These are phyloP conservation scores for Gossypium schwendimanii DNA, from an alignment of 441 rosid genomes.

Conservation along the genomic window DNA sequence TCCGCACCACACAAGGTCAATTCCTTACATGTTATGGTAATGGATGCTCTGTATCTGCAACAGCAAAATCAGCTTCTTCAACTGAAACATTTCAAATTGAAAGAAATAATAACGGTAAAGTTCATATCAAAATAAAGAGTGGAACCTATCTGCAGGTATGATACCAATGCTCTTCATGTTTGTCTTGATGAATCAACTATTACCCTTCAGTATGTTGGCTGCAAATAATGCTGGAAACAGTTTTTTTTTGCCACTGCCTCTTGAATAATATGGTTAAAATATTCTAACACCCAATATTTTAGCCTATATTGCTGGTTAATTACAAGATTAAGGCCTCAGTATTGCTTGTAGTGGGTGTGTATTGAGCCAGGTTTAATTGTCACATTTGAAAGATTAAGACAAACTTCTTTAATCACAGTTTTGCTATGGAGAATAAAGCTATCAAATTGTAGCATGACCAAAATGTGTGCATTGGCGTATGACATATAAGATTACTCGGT, in stretches of 20 bases:
- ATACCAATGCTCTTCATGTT: constrained; percentile 1
- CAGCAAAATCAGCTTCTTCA: constrained; percentile 38
- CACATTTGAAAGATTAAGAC: neutral
- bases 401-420: neutral
- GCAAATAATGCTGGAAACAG: neutral
- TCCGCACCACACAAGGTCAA: constrained; percentile 50
- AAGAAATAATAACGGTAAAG: constrained; percentile 34
- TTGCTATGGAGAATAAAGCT: neutral
- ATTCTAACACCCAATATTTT: neutral
- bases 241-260: neutral
- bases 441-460: neutral
- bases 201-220: neutral
- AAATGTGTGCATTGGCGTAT: neutral
- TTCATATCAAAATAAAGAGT: constrained; percentile 43
- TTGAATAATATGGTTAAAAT: neutral
- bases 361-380: neutral
- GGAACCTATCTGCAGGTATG: constrained; percentile 63
- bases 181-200: neutral
- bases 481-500: neutral
- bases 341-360: neutral
- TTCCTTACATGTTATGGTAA: constrained; percentile 56
- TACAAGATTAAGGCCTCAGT: neutral
- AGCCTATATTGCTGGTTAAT: neutral
- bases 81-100: constrained; percentile 46
- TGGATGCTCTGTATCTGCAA: constrained; percentile 45